Base-by-base conservation (phyloP, 2,329 filamentous ascomycete genomes). In the Gnomoniopsis smithogilvyi region DNA sequence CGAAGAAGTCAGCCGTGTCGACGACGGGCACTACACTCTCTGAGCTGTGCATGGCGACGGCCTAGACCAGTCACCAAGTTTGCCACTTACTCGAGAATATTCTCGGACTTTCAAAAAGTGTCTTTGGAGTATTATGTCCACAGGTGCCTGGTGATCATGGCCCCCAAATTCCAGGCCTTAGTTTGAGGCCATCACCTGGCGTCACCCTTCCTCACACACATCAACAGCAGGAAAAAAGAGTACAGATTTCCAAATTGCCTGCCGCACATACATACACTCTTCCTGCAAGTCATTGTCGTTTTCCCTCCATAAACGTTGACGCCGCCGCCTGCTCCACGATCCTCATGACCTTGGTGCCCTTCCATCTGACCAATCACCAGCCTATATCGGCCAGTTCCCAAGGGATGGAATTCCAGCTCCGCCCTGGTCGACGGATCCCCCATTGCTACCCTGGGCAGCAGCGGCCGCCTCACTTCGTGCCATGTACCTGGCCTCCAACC, bases 401-500 rank as follows among this genome's bases (percentile, higher is more conserved):
- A 50, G 26, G 52, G 47, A 51, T 46, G 33, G 26, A 24, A 41
- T 15, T 19, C 51, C 53, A 57, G 60, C 60, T 56, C 38, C 56
- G 51, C 56, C 56, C 24, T 56, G 36, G 19, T 22, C 53, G 60
- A 57, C 46, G 57, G 57, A 62, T 60, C 34, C 49, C 21, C 46
- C 41, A 43, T 50, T 62, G 51, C 51, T 45, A 59, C 56, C 36
- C 24, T 50, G 36, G 17, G 38, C 41, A 47, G 34, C 46, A 46
- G 57, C 60, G 60, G 60, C 60, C 57, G 60, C 60, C 52, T 56
- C 50, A 46, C 30, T 46, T 57, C 30, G 43, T 8, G 46, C 60
- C 51, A 19, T 45, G 41, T n/a, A 21, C 41, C 15, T 45, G 10
- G 41, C 41, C 10, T 24, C 34, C 36, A 26, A 21, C 30, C 22